phyloP scores from a whole-genome alignment of 164 flowering plant genomes.

The Platanus orientalis region DNA sequence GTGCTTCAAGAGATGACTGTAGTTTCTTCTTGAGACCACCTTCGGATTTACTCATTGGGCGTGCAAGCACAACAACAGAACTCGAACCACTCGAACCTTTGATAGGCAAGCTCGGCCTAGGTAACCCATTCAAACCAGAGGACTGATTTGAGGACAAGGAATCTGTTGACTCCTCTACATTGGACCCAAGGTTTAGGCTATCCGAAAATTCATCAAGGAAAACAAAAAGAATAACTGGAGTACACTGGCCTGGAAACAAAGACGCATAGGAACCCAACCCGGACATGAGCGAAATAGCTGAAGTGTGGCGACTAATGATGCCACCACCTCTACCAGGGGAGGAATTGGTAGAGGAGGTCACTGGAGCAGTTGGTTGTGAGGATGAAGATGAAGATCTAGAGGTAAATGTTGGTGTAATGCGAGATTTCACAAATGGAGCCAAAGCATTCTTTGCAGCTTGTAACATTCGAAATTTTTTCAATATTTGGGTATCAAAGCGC shows the following conservation, averaged over 20 bases:
- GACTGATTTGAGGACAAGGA: constrained; percentile 37
- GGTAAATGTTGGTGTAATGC: constrained; percentile 26
- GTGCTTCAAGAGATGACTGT: constrained; percentile 84
- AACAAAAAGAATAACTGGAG: constrained; percentile 74
- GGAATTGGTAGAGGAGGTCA: constrained; percentile 33
- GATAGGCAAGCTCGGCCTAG: constrained; percentile 42
- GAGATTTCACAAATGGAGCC: constrained; percentile 57
- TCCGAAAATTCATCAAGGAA: constrained; percentile 78
- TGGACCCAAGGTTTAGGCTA: constrained; percentile 24
- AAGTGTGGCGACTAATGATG: constrained; percentile 42
- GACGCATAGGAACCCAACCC: constrained; percentile 75
- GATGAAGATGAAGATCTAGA: constrained; percentile 43
- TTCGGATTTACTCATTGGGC: constrained; percentile 66
- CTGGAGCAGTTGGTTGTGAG: constrained; percentile 26
- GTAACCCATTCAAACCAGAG: constrained; percentile 32
- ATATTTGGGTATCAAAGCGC: constrained; percentile 54
- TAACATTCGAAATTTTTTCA: constrained; percentile 68
- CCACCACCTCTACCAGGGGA: constrained; percentile 60
- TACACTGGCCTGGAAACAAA: constrained; percentile 84
- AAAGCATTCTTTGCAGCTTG: constrained; percentile 80
- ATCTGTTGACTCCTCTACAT: constrained; percentile 44
- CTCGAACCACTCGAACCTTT: constrained; percentile 69
- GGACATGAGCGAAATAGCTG: constrained; percentile 65
- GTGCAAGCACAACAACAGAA: constrained; percentile 77
- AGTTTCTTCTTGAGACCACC: constrained; percentile 66